Conservation (phyloP, 371 early-diverging fungal species). For the Polyrhizophydium stewartii region DNA sequence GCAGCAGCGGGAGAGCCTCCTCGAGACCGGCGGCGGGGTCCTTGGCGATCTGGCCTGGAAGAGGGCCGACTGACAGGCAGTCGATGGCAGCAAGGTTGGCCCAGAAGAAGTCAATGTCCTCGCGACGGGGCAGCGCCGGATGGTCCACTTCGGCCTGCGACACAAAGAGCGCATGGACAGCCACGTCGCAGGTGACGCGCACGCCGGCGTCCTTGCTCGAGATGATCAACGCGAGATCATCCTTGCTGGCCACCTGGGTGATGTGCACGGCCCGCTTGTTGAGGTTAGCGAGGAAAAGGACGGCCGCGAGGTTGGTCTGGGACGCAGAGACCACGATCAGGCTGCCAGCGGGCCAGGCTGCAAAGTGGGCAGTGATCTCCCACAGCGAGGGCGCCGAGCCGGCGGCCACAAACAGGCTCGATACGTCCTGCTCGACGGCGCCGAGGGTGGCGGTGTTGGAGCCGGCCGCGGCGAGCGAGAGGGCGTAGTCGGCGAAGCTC, state of each 20-base stretch:
- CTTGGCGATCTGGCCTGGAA: slow-evolving; percentile 57
- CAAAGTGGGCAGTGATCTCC: slow-evolving; percentile 44
- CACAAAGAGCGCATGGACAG: slow-evolving; percentile 77
- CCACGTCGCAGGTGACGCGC: slow-evolving; percentile 88
- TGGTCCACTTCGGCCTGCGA: slow-evolving; percentile 10
- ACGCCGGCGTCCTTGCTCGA: slow-evolving; percentile 87
- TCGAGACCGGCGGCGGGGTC: slow-evolving; percentile 52
- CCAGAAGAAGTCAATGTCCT: slow-evolving; percentile 73
- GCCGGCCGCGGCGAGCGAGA: slow-evolving; percentile 64
- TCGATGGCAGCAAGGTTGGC: slow-evolving; percentile 74
- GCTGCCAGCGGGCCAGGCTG: slow-evolving; percentile 65
- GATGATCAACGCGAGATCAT: slow-evolving; percentile 77
- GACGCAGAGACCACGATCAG: slow-evolving; percentile 79
- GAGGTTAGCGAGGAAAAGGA: slow-evolving; percentile 78
- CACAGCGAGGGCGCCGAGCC: slow-evolving; percentile 15
- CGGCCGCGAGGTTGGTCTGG: slow-evolving; percentile 83
- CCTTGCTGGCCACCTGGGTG: slow-evolving; percentile 69
- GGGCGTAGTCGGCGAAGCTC: slow-evolving; percentile 70
- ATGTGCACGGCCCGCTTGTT: slow-evolving; percentile 82
- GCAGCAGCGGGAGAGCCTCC: slow-evolving; percentile 73
- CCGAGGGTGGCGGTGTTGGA: slow-evolving; percentile 44
- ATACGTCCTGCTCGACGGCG: slow-evolving; percentile 25
- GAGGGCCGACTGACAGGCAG: slow-evolving; percentile 81
- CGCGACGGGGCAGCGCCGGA: slow-evolving; percentile 7
- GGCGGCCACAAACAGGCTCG: slow-evolving; percentile 40